These are phyloP conservation scores for Durotheca rogersii DNA, from an alignment of 495 filamentous ascomycete genomes.

Conservation along the genomic window DNA sequence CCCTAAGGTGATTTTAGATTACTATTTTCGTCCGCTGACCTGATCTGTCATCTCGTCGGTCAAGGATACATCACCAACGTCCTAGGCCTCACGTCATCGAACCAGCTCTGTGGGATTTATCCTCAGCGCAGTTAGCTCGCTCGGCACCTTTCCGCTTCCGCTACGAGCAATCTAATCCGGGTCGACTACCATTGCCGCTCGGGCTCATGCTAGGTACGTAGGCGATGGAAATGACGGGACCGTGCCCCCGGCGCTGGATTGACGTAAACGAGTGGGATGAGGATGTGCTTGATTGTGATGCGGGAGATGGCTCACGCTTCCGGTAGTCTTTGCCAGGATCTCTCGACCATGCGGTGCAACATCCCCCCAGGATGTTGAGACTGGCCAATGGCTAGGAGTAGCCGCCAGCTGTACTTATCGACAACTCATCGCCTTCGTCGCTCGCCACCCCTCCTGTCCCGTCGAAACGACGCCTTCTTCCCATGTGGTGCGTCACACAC, in stretches of 20 bases:
- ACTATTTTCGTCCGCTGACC: conserved; percentile 13
- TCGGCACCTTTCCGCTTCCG: conserved; percentile 1
- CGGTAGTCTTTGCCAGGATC: conserved; percentile 14
- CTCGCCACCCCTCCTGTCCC: no score
- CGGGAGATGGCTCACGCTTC: conserved; percentile 24
- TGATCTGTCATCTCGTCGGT: conserved; percentile 17
- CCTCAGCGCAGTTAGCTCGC: no score
- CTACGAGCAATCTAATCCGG: background rate
- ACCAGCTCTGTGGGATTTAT: conserved; percentile 1
- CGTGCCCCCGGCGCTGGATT: conserved; percentile 13
- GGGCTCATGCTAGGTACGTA: background rate
- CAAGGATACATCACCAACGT: background rate
- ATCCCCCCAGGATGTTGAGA: conserved; percentile 10
- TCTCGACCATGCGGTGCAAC: conserved; percentile 26
- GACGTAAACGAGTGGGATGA: conserved; percentile 22
- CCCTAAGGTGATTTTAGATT: conserved; percentile 11
- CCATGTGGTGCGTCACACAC: no score
- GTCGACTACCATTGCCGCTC: background rate
- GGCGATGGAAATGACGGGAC: background rate
- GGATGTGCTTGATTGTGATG: conserved; percentile 15
- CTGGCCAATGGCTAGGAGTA: conserved; percentile 11
- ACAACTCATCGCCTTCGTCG: conserved; percentile 9
- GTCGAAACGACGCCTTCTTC: no score
- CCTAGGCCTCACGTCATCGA: conserved; percentile 19
- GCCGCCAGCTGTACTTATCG: conserved; percentile 6